phyloP scores from a whole-genome alignment of 768 basidiomycete genomes.

The Trametes sanguinea region DNA sequence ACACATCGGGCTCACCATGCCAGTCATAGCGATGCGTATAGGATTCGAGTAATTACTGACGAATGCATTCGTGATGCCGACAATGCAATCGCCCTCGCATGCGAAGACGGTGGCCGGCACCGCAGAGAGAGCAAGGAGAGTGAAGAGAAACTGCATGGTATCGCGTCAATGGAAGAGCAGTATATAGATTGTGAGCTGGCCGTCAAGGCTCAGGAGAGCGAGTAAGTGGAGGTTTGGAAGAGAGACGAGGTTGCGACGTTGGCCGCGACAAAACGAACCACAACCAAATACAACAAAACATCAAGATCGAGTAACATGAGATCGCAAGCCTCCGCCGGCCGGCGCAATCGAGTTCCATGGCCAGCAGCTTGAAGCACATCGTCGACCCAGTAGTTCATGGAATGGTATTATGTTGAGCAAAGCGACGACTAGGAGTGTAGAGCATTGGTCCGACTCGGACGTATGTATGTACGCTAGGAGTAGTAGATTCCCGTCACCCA shows the following conservation, averaged over 20 bases:
- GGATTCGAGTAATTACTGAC: slow-evolving; percentile 50
- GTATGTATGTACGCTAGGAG: no score
- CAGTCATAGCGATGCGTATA: slow-evolving; percentile 40
- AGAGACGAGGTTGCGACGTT: not conserved
- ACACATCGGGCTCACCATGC: slow-evolving; percentile 44
- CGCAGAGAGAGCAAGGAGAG: slow-evolving; percentile 24
- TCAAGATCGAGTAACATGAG: no score
- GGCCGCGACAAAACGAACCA: slow-evolving; percentile 7
- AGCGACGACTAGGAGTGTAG: no score
- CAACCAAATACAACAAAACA: slow-evolving; percentile 15
- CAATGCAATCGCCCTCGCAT: slow-evolving; percentile 74
- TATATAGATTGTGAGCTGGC: not conserved
- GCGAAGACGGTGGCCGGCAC: slow-evolving; percentile 46
- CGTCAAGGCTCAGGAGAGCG: slow-evolving; percentile 5
- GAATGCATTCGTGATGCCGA: slow-evolving; percentile 57
- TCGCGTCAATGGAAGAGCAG: not conserved
- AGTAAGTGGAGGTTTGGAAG: not conserved
- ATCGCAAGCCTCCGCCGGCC: not conserved
- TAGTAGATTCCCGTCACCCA: no score
- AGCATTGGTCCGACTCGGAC: no score
- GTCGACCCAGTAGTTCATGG: no score
- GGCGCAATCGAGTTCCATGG: not conserved
- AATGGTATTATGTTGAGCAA: no score
- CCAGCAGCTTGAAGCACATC: not conserved
- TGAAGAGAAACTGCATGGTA: slow-evolving; percentile 26